Percentiles rank a stretch among this genome's conserved stretches.
Evolutionary conservation across 2,329 filamentous ascomycete species (phyloP).

Genomic region (Aspergillus pseudoterreus): DNA sequence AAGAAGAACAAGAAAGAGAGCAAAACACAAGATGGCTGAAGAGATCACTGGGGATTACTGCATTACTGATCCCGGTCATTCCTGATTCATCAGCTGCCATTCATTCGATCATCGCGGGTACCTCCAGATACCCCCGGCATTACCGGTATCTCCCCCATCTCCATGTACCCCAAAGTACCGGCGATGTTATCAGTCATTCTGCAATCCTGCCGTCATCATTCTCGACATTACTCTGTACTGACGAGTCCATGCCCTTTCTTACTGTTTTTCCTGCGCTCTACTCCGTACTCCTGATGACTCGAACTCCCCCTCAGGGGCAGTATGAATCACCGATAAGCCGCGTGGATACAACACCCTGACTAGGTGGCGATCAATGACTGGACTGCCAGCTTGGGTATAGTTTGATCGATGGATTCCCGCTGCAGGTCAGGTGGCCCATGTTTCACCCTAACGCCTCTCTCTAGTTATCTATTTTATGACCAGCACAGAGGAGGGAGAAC

Average conservation of each 20-base stretch:
- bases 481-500: background rate
- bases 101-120: background rate
- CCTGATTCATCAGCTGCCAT: background rate
- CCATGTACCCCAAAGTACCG: too few species aligned
- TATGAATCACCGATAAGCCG: too few species aligned
- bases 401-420: background rate
- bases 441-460: too few species aligned
- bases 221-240: too few species aligned
- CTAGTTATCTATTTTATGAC: background rate
- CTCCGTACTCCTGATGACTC: background rate
- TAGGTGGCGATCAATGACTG: slow-evolving; percentile 5
- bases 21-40: too few species aligned
- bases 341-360: background rate
- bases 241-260: too few species aligned
- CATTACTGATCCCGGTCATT: background rate
- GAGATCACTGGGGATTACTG: too few species aligned
- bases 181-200: too few species aligned
- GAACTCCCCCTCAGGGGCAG: background rate
- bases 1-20: slow-evolving; percentile 28
- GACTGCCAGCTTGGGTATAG: background rate
- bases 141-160: background rate
- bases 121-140: background rate
- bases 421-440: background rate
- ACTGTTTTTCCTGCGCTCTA: too few species aligned
- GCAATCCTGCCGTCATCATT: too few species aligned